A percentile compares a stretch with the other conserved stretches of the same genome.
Conservation (phyloP, 257 asterid species). For the Capsicum rhomboideum region DNA sequence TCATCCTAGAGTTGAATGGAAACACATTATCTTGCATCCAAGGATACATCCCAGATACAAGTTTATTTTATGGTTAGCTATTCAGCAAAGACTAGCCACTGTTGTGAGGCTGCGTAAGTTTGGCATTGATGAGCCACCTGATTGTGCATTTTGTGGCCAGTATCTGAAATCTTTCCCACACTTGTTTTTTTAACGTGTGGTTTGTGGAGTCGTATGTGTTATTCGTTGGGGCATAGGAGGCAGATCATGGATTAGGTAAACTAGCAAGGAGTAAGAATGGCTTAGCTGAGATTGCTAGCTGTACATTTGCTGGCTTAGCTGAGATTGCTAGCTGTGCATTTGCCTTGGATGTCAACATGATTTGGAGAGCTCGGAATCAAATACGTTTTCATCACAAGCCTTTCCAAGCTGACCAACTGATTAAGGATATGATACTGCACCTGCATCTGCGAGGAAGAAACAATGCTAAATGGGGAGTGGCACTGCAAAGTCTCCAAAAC, state of each 20-base stretch:
- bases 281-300: not conserved
- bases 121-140: not conserved
- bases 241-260: not conserved
- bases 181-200: no score
- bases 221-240: not conserved
- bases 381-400: no score
- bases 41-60: not conserved
- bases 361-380: not conserved
- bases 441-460: not conserved
- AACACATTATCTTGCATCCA: fast-evolving
- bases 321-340: not conserved
- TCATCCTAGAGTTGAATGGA: not conserved
- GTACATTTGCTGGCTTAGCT: no score
- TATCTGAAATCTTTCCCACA: not conserved
- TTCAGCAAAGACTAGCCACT: not conserved
- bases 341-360: not conserved
- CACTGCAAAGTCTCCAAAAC: no score
- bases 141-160: not conserved
- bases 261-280: not conserved
- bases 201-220: not conserved
- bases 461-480: no score
- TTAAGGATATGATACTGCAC: no score
- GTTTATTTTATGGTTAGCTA: not conserved
- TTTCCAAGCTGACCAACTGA: not conserved
- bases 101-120: not conserved